Percentiles rank a stretch among this genome's conserved stretches.
Evolutionary conservation across 345 rosid genomes (phyloP).

Genomic region (Nasturtium officinale): DNA sequence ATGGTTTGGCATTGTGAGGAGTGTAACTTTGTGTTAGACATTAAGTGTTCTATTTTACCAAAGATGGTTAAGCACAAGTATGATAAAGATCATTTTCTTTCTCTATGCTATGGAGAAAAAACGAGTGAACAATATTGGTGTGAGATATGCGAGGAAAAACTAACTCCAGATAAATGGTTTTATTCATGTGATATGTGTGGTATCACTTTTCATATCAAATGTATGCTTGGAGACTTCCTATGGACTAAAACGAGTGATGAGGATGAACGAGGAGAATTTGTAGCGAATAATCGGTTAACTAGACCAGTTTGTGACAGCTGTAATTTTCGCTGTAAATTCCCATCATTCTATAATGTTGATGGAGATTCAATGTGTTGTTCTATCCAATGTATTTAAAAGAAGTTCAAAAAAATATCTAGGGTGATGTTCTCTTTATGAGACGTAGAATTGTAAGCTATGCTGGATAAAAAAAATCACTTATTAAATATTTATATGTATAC

Average conservation of each 20-base stretch:
- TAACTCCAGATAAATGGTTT: conserved; percentile 13
- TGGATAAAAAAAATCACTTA: too few relatives aligned
- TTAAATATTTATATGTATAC: too few relatives aligned
- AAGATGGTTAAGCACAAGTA: conserved; percentile 15
- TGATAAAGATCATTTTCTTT: conserved; percentile 19
- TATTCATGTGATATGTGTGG: conserved; percentile 21
- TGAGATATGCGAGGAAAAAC: conserved; percentile 23
- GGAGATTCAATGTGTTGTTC: too few relatives aligned
- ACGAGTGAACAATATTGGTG: neutral
- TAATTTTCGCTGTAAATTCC: neutral
- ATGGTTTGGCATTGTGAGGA: conserved; percentile 2
- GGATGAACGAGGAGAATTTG: fast-evolving
- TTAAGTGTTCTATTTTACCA: conserved; percentile 22
- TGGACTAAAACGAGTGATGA: neutral
- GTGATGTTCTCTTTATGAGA: too few relatives aligned
- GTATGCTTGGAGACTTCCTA: conserved; percentile 20
- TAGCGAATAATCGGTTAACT: neutral
- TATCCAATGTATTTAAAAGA: too few relatives aligned
- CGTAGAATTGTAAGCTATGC: too few relatives aligned
- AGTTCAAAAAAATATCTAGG: too few relatives aligned
- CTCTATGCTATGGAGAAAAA: conserved; percentile 9
- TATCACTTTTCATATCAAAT: conserved; percentile 26
- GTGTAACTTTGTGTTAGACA: conserved; percentile 13
- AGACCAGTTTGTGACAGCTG: neutral
- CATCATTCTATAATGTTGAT: neutral